Base-by-base conservation (phyloP, 2,329 filamentous ascomycete genomes). In the Clarireedia sp. region DNA sequence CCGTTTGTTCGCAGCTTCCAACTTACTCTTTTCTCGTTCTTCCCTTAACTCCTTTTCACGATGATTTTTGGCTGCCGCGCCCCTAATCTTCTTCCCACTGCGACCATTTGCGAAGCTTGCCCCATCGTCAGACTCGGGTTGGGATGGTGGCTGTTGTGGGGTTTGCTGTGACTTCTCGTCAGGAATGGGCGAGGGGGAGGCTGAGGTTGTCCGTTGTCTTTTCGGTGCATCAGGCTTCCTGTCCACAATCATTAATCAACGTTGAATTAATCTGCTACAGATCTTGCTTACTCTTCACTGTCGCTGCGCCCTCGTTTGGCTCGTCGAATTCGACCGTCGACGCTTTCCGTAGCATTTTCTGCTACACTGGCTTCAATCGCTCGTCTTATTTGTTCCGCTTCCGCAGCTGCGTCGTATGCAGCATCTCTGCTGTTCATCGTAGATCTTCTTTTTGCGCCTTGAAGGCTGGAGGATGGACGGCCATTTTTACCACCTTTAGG, bases 401-500 rank as follows among this genome's bases (percentile, higher is more conserved):
- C 94, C 8, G 45, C 52, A 36, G 52, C 52, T 49, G 37, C 52
- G 62, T 97, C 91, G 65, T 97, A 97, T 21, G 90, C 92, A 43
- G 92, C 91, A 70, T 90, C 87, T 59, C 92, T 84, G 69, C 94
- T 99, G 68, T 97, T 96, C 90, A 97, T 96, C 6, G 94, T 99
- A 19, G 90, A 96, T 26, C 94, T 82, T 57, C 94, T 83, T 70
- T 96, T 97, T 38, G 72, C 71, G 57, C 65, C 66, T 52, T 67
- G 66, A 29, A 66, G 57, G 51, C 65, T 68, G 54, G 75, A 76
- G 53, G 75, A 75, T 48, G 64, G 65, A 38, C 77, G 81, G 61
- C 74, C 80, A 67, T 70, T 81, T 73, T 81, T 83, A 63, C 73
- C 75, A 65, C 75, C 77, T 63, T 76, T 79, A 57, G 75, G 78